These are phyloP conservation scores for Casuarina glauca DNA, from an alignment of 306 rosid species.

Conservation along the genomic window DNA sequence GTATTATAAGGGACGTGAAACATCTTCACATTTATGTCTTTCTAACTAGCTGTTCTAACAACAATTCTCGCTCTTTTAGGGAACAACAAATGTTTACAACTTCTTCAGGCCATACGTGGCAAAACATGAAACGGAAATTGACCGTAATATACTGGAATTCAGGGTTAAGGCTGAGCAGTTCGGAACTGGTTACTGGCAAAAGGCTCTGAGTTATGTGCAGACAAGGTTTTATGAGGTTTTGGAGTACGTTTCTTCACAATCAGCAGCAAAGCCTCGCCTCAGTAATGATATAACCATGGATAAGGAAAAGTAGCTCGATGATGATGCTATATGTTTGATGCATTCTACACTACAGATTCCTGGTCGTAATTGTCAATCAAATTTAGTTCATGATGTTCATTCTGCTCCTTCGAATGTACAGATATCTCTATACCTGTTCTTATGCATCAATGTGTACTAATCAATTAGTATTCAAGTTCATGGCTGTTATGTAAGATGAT, in stretches of 20 bases:
- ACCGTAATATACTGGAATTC: conserved; percentile 27
- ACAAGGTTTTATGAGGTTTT: conserved; percentile 23
- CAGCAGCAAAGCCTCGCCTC: not conserved
- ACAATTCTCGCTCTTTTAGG: conserved; percentile 15
- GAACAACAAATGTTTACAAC: conserved; percentile 23
- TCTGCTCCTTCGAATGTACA: not conserved
- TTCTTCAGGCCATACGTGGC: conserved; percentile 28
- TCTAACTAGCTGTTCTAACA: not conserved
- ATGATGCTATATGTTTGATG: not conserved
- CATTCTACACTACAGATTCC: not conserved
- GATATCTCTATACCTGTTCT: not conserved
- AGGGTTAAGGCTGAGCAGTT: conserved; percentile 25
- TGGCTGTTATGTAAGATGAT: no score
- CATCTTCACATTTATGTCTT: not conserved
- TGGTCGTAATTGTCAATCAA: not conserved
- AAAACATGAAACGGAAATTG: conserved; percentile 39
- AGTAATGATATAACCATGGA: not conserved
- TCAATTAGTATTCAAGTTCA: no score
- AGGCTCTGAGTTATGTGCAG: conserved; percentile 25
- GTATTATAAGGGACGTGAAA: no score
- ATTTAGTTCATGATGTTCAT: not conserved
- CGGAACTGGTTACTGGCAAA: conserved; percentile 28
- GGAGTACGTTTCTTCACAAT: conserved; percentile 21
- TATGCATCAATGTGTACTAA: not conserved
- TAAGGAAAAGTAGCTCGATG: not conserved